Evolutionary conservation across 106 monocot species (phyloP).

Genomic region (Alisma plantagoaquatica): DNA sequence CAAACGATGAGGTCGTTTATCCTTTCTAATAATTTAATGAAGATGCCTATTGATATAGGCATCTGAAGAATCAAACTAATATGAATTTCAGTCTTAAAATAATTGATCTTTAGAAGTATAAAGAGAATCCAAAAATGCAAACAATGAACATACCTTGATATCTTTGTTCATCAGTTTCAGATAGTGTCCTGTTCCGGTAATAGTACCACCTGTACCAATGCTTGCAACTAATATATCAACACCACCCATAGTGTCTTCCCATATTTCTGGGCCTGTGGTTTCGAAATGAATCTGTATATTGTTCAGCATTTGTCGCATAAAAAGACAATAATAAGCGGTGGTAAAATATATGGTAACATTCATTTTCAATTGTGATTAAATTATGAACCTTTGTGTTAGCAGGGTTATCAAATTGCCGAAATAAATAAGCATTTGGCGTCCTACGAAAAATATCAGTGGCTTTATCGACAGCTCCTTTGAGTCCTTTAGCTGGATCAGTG

Average conservation of each 20-base stretch:
- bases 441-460: constrained; percentile 56
- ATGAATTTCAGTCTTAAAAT: too few species aligned
- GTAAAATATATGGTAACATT: too few species aligned
- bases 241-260: constrained; percentile 84
- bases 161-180: constrained; percentile 89
- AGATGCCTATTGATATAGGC: too few species aligned
- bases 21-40: too few species aligned
- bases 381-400: constrained; percentile 65
- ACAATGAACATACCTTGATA: constrained; percentile 48
- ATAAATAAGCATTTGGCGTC: constrained; percentile 78
- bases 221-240: constrained; percentile 80
- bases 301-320: constrained; percentile 22
- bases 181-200: constrained; percentile 71
- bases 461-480: constrained; percentile 87
- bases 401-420: constrained; percentile 92
- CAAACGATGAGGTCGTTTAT: too few species aligned
- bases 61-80: too few species aligned
- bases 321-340: background rate
- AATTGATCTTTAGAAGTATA: too few species aligned
- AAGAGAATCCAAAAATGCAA: too few species aligned
- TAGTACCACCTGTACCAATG: constrained; percentile 95
- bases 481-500: constrained; percentile 68
- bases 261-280: constrained; percentile 97
- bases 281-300: constrained; percentile 94
- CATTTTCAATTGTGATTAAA: background rate